Evolutionary conservation across 768 basidiomycete genomes (phyloP).

Genomic region (Russula griseocarnosa): DNA sequence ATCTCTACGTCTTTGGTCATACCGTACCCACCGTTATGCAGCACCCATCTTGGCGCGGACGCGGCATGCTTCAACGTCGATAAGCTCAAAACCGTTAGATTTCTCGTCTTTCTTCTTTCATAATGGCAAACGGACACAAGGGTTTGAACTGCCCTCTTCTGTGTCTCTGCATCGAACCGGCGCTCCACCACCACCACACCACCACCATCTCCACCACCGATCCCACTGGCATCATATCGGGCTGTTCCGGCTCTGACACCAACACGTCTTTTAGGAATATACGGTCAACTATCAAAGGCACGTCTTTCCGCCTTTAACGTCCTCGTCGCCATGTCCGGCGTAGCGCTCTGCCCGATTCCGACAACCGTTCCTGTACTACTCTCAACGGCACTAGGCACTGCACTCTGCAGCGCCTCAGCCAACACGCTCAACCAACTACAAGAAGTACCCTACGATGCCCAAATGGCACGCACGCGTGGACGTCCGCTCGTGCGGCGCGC

Average conservation of each 20-base stretch:
- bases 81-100: slow-evolving; percentile 8
- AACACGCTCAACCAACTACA: slow-evolving; percentile 94
- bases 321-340: slow-evolving; percentile 85
- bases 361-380: slow-evolving; percentile 80
- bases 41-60: slow-evolving; percentile 21
- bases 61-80: slow-evolving; percentile 8
- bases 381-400: slow-evolving; percentile 83
- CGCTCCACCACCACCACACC: slow-evolving; percentile 12
- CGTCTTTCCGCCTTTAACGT: slow-evolving; percentile 81
- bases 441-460: slow-evolving; percentile 93
- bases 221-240: slow-evolving; percentile 29
- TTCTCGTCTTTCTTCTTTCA: slow-evolving; percentile 24
- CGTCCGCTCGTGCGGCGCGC: slow-evolving; percentile 82
- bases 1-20: not conserved
- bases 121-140: not conserved
- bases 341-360: slow-evolving; percentile 88
- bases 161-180: not conserved
- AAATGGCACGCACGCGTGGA: slow-evolving; percentile 87
- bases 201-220: slow-evolving; percentile 7
- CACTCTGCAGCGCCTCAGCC: slow-evolving; percentile 87
- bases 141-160: not conserved
- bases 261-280: slow-evolving; percentile 55
- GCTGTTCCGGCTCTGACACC: slow-evolving; percentile 42
- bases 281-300: slow-evolving; percentile 79
- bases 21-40: slow-evolving; percentile 10